These are phyloP conservation scores for Trypanosomatidae sp. DNA, from an alignment of 208 protist genomes.

Conservation along the genomic window DNA sequence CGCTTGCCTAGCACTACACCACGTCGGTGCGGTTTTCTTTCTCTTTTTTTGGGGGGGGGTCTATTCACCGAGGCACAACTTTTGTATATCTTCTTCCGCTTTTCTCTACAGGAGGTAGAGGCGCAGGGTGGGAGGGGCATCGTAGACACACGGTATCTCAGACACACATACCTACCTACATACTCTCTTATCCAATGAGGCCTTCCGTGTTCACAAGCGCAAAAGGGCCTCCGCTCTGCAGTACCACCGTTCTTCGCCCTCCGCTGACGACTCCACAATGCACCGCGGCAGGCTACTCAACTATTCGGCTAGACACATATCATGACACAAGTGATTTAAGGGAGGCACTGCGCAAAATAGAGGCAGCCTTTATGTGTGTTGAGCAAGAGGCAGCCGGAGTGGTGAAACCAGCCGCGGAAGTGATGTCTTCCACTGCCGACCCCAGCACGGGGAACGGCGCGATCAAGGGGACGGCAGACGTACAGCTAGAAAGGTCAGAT, in stretches of 20 bases:
- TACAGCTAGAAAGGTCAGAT: background rate
- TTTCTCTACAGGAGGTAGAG: background rate
- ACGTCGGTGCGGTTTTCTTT: background rate
- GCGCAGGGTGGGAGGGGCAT: background rate
- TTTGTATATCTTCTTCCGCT: background rate
- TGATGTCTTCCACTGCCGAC: background rate
- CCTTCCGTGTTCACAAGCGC: background rate
- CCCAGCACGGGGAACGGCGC: background rate
- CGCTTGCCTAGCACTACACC: background rate
- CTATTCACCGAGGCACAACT: background rate
- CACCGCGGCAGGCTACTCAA: background rate
- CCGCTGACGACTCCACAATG: background rate
- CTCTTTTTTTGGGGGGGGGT: background rate
- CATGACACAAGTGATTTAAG: slow-evolving; percentile 32
- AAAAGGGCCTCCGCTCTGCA: slow-evolving; percentile 12
- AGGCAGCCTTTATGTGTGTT: slow-evolving; percentile 9
- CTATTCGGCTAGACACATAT: slow-evolving; percentile 27
- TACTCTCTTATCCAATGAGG: background rate
- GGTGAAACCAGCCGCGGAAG: background rate
- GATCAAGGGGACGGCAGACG: background rate
- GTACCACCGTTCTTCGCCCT: slow-evolving; percentile 13
- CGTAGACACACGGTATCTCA: background rate
- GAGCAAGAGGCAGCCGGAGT: background rate
- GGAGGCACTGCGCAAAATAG: slow-evolving; percentile 25
- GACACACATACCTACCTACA: background rate